Base-by-base conservation (phyloP, 768 basidiomycete genomes). In the Bullera alba region DNA sequence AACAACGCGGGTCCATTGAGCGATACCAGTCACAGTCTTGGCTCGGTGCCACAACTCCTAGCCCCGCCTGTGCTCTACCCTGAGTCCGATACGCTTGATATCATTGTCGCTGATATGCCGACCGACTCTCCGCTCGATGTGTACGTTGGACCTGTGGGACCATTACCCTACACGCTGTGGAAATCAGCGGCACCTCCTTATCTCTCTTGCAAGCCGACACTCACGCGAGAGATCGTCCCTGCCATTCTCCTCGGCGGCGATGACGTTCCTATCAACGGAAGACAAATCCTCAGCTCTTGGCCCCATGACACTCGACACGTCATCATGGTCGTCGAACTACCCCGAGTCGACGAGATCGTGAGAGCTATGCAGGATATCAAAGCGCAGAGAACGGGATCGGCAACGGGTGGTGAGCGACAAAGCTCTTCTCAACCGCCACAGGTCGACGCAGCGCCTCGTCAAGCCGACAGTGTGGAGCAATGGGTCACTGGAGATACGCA, bases 81-180 rank as follows among this genome's bases (percentile, higher is more conserved):
- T 21, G 73, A 78, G 34, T 79, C 79, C 54, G 84, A 90, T 71
- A 81, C 82, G 0, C 77, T 95, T 52, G 86, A 91, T 63, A 72
- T 95, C 53, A 85, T 85, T 0, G 83, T 91, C 12, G 86, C 87
- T 46, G 86, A 90, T 70, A 91, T 90, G 75, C 89, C 86, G 70
- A 53, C 22, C 80, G 81, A 7, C 76, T 45, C 47, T 39, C 81
- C 90, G 1, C 78, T 93, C 36, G 84, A 89, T 58, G 82, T 93
- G 17, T 93, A 90, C 74, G 79, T 95, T 6, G 90, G 91, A 25
- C 86, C 85, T 56, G 77, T 93, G 17, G 91, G 91, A 6, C 91
- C 91, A 14, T 79, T 95, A 36, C 78, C 77, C n/a, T 77, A 82
- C 46, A 82, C 85, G 17, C 79, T 84, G 39, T 91, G 84, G 72